phyloP scores from a whole-genome alignment of 164 flowering plant genomes.

The Sedum album region DNA sequence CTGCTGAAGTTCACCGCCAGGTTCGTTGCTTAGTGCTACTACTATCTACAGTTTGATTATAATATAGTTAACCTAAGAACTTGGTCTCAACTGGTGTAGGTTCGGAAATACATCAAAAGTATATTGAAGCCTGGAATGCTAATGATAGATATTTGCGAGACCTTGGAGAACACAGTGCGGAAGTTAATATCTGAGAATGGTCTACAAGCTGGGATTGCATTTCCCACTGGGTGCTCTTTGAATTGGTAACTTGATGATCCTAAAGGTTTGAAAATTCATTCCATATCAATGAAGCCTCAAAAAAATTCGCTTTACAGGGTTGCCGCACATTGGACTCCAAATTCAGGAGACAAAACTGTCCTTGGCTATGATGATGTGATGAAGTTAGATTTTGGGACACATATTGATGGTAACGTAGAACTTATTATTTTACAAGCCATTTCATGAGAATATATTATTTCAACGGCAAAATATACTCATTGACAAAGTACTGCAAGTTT shows the following conservation, averaged over 20 bases:
- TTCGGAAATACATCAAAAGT: conserved; percentile 75
- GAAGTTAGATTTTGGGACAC: conserved; percentile 99
- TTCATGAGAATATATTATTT: no score
- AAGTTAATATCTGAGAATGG: conserved; percentile 93
- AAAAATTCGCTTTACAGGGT: conserved; percentile 43
- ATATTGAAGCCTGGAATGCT: conserved; percentile 87
- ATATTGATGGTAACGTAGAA: conserved; percentile 61
- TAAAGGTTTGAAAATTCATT: background rate
- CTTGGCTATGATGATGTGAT: conserved; percentile 98
- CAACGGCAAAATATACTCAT: background rate
- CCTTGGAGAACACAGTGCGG: conserved; percentile 89
- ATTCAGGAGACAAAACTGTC: conserved; percentile 92
- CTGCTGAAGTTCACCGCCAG: conserved; percentile 99
- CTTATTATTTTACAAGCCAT: background rate
- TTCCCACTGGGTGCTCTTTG: conserved; percentile 96
- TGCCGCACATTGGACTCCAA: conserved; percentile 99
- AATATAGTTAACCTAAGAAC: no score
- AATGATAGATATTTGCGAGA: conserved; percentile 90
- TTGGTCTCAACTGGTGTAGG: conserved; percentile 28
- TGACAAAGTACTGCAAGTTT: background rate
- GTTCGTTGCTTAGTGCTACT: conserved; percentile 21
- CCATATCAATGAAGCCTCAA: background rate
- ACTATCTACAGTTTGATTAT: no score
- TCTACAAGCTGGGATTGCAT: conserved; percentile 96
- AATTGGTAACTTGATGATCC: conserved; percentile 49